These are phyloP conservation scores for Aspergillus fumigatus DNA, from an alignment of 2,329 filamentous ascomycete species.

Conservation along the genomic window DNA sequence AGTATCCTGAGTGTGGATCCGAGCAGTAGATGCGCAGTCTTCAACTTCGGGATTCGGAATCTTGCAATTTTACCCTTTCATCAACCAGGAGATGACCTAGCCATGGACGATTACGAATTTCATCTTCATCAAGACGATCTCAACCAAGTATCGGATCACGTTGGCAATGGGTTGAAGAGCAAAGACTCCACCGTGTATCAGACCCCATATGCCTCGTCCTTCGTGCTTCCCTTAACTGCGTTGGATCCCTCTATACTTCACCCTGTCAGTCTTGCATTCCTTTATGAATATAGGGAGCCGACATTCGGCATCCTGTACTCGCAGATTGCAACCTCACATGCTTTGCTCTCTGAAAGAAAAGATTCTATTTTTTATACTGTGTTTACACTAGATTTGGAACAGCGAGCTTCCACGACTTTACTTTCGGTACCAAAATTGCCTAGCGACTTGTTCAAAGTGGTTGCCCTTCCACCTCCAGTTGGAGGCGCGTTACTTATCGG, in stretches of 20 bases:
- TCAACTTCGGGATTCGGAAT: slow-evolving; percentile 85
- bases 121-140: slow-evolving; percentile 67
- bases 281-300: slow-evolving; percentile 95
- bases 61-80: slow-evolving; percentile 92
- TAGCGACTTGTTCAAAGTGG: slow-evolving; percentile 76
- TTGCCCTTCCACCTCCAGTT: slow-evolving; percentile 78
- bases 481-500: slow-evolving; percentile 86
- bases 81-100: slow-evolving; percentile 78
- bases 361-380: slow-evolving; percentile 89
- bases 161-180: slow-evolving; percentile 22
- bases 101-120: slow-evolving; percentile 86
- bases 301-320: slow-evolving; percentile 94
- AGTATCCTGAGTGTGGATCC: slow-evolving; percentile 86
- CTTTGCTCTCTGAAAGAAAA: slow-evolving; percentile 69
- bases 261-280: slow-evolving; percentile 84
- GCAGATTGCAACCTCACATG: slow-evolving; percentile 65
- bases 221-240: slow-evolving; percentile 84
- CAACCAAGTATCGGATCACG: slow-evolving; percentile 34
- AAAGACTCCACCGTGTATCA: slow-evolving; percentile 36
- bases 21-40: slow-evolving; percentile 83
- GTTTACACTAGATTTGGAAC: slow-evolving; percentile 89
- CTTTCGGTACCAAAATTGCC: slow-evolving; percentile 81
- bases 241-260: slow-evolving; percentile 84
- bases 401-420: slow-evolving; percentile 87
- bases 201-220: slow-evolving; percentile 82